Evolutionary conservation across 495 filamentous ascomycete species (phyloP).

Genomic region (Neurospora africana): DNA sequence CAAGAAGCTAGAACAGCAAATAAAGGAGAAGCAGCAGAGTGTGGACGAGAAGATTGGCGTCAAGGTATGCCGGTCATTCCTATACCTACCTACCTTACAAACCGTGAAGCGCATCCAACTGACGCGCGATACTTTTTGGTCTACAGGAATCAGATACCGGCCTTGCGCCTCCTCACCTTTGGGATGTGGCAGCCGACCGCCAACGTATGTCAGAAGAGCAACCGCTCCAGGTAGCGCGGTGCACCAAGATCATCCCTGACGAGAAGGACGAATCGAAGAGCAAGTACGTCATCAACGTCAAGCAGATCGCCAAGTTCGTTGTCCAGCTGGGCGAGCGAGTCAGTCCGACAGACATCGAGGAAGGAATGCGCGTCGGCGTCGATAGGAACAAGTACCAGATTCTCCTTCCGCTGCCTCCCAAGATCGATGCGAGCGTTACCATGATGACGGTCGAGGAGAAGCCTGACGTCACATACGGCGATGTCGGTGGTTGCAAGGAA

Average conservation of each 20-base stretch:
- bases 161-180: slow-evolving; percentile 93
- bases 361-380: slow-evolving; percentile 97
- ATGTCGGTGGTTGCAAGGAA: slow-evolving; percentile 98
- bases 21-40: slow-evolving; percentile 92
- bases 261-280: slow-evolving; percentile 95
- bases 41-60: slow-evolving; percentile 95
- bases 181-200: slow-evolving; percentile 95
- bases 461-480: slow-evolving; percentile 96
- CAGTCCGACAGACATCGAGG: slow-evolving; percentile 96
- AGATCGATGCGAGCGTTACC: slow-evolving; percentile 97
- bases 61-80: slow-evolving; percentile 27
- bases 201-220: slow-evolving; percentile 98
- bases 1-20: slow-evolving; percentile 95
- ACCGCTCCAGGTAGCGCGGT: slow-evolving; percentile 91
- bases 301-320: slow-evolving; percentile 99
- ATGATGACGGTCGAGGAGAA: slow-evolving; percentile 99
- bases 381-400: slow-evolving; percentile 99
- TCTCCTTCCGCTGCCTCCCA: slow-evolving; percentile 88
- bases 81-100: neutral
- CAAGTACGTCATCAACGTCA: slow-evolving; percentile 99
- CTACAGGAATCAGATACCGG: slow-evolving; percentile 92
- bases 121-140: slow-evolving; percentile 2
- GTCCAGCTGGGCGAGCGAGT: slow-evolving; percentile 96
- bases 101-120: neutral
- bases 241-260: slow-evolving; percentile 97